Conservation (phyloP, 2,329 filamentous ascomycete species). For the Cordyceps cicadae region DNA sequence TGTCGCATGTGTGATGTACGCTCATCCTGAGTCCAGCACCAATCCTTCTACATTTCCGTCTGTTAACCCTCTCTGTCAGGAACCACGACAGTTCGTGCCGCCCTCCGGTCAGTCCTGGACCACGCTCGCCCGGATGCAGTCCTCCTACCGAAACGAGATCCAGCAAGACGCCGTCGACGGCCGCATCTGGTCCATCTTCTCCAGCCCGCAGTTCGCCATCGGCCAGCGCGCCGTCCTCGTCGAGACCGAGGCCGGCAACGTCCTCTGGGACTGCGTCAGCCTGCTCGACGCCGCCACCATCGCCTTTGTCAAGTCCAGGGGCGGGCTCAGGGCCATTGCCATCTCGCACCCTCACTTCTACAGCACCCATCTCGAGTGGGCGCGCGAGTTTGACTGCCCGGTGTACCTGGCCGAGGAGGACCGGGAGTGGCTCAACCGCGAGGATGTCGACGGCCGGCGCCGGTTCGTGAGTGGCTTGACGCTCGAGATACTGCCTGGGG, state of each 20-base stretch:
- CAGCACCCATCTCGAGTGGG: slow-evolving; percentile 68
- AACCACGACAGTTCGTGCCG: slow-evolving; percentile 63
- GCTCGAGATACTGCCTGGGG: slow-evolving; percentile 34
- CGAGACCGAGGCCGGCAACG: slow-evolving; percentile 55
- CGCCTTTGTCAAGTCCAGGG: slow-evolving; percentile 45
- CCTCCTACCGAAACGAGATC: slow-evolving; percentile 46
- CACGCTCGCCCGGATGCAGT: slow-evolving; percentile 40
- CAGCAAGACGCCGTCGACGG: slow-evolving; percentile 36
- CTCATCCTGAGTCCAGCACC: background rate
- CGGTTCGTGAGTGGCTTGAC: slow-evolving; percentile 38
- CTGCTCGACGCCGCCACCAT: slow-evolving; percentile 60
- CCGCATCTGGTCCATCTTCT: slow-evolving; percentile 38
- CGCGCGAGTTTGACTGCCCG: slow-evolving; percentile 56
- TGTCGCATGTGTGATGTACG: slow-evolving; percentile 60
- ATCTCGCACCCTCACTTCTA: slow-evolving; percentile 81
- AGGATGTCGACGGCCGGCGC: slow-evolving; percentile 28
- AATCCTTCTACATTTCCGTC: too few relatives aligned
- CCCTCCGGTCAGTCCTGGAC: slow-evolving; percentile 49
- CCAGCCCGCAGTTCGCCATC: slow-evolving; percentile 58
- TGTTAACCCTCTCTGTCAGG: slow-evolving; percentile 19
- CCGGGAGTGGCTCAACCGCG: slow-evolving; percentile 49
- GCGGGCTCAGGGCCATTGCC: slow-evolving; percentile 62
- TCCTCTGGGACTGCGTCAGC: slow-evolving; percentile 73
- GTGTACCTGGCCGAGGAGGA: slow-evolving; percentile 64
- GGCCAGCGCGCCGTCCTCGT: slow-evolving; percentile 67